Conservation (phyloP, 2,329 filamentous ascomycete species). For the Pseudogymnoascus sp. region DNA sequence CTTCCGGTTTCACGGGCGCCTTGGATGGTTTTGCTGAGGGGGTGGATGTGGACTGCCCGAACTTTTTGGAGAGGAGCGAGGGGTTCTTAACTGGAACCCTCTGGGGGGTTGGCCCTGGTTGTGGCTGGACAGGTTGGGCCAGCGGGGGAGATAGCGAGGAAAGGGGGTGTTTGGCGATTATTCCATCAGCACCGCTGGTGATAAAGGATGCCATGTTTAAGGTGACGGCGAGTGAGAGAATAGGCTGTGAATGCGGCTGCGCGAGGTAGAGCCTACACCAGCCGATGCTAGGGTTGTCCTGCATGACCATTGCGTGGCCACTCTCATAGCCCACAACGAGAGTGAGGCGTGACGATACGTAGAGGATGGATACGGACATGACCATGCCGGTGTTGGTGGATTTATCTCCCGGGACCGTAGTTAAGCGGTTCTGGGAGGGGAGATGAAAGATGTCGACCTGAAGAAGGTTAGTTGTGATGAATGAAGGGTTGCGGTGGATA, state of each 20-base stretch:
- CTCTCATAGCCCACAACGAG: slow-evolving; percentile 79
- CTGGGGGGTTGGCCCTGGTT: neutral
- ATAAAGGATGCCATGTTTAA: slow-evolving; percentile 49
- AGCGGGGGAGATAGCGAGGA: slow-evolving; percentile 24
- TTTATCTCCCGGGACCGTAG: slow-evolving; percentile 42
- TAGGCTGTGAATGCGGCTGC: slow-evolving; percentile 67
- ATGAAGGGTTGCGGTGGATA: slow-evolving; percentile 11
- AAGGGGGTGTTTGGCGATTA: slow-evolving; percentile 69
- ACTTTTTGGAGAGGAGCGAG: neutral
- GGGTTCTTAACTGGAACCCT: neutral
- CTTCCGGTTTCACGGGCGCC: slow-evolving; percentile 11
- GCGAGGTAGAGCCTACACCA: slow-evolving; percentile 55
- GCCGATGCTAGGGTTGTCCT: slow-evolving; percentile 21
- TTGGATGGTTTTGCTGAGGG: neutral
- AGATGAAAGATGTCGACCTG: slow-evolving; percentile 75
- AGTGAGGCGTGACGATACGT: slow-evolving; percentile 42
- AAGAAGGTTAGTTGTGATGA: slow-evolving; percentile 20
- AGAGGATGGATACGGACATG: slow-evolving; percentile 67
- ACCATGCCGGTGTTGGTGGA: slow-evolving; percentile 63
- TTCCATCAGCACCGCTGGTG: slow-evolving; percentile 74
- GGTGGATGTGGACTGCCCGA: neutral
- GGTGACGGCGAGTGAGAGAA: slow-evolving; percentile 61
- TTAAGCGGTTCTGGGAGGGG: slow-evolving; percentile 63
- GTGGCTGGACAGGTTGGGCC: neutral
- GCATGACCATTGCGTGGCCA: slow-evolving; percentile 61